A percentile compares a stretch with the other conserved stretches of the same genome.
These are phyloP conservation scores for Camellia japonica DNA, from an alignment of 148 eudicot genomes.

Conservation along the genomic window DNA sequence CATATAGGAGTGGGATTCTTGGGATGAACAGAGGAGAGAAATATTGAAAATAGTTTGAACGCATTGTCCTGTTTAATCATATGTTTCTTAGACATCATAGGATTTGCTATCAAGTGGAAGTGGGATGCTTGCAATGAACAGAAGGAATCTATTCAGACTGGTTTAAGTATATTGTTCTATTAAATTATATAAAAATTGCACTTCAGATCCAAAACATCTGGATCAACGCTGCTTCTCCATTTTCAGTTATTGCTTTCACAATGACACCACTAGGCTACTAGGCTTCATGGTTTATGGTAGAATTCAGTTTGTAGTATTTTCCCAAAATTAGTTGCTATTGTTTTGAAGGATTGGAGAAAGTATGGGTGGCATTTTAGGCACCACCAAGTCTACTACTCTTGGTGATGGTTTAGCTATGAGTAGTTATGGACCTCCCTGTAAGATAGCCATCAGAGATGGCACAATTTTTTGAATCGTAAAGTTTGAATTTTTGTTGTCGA, in stretches of 20 bases:
- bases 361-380: not conserved
- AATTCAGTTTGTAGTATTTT: not conserved
- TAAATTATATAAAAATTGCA: not conserved
- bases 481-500: not conserved
- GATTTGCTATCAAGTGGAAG: not conserved
- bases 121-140: not conserved
- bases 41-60: not conserved
- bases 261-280: not conserved
- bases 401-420: slow-evolving; percentile 12
- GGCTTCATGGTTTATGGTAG: not conserved
- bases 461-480: not conserved
- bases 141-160: not conserved
- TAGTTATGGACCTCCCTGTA: not conserved
- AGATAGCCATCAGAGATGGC: not conserved
- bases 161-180: not conserved
- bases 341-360: not conserved
- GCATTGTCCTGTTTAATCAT: not conserved
- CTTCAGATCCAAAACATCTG: not conserved
- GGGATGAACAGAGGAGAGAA: not conserved
- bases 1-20: not conserved
- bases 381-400: not conserved
- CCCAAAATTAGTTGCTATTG: not conserved
- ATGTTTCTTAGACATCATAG: not conserved
- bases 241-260: not conserved
- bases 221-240: not conserved